A percentile compares a stretch with the other conserved stretches of the same genome.
Evolutionary conservation across 768 basidiomycete genomes (phyloP).

Genomic region (Tulasnella sp.): DNA sequence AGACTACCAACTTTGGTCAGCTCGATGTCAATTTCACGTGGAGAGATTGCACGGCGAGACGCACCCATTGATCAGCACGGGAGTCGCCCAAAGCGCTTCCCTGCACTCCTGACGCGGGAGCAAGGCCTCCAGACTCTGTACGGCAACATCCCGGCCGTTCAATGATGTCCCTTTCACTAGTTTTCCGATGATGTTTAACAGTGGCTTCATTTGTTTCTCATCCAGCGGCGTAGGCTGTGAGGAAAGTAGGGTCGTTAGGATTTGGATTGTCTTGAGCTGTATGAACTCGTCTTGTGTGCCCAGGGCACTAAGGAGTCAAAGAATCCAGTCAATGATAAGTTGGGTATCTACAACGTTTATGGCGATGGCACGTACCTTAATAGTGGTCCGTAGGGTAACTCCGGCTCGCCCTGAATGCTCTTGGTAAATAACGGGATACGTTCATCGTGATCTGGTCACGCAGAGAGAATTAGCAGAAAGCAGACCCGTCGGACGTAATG

Average conservation of each 20-base stretch:
- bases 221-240: conserved; percentile 41
- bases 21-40: not conserved
- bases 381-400: conserved; percentile 71
- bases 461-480: not conserved
- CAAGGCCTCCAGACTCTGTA: conserved; percentile 81
- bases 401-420: conserved; percentile 53
- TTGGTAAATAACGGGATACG: conserved; percentile 65
- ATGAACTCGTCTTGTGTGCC: conserved; percentile 88
- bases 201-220: conserved; percentile 44
- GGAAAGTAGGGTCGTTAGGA: conserved; percentile 68
- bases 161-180: conserved; percentile 46
- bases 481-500: no score
- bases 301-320: conserved; percentile 42
- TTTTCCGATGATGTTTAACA: conserved; percentile 46
- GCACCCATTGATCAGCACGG: conserved; percentile 59
- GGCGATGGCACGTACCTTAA: conserved; percentile 40
- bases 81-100: conserved; percentile 65
- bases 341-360: not conserved
- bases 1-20: conserved; percentile 52
- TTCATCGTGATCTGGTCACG: conserved; percentile 65
- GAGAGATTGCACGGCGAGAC: conserved; percentile 16
- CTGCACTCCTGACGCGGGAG: conserved; percentile 73
- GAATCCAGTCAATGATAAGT: no score
- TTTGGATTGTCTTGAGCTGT: conserved; percentile 81
- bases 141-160: conserved; percentile 70